Conservation (phyloP, 495 filamentous ascomycete species). For the Penicillium paradoxum region DNA sequence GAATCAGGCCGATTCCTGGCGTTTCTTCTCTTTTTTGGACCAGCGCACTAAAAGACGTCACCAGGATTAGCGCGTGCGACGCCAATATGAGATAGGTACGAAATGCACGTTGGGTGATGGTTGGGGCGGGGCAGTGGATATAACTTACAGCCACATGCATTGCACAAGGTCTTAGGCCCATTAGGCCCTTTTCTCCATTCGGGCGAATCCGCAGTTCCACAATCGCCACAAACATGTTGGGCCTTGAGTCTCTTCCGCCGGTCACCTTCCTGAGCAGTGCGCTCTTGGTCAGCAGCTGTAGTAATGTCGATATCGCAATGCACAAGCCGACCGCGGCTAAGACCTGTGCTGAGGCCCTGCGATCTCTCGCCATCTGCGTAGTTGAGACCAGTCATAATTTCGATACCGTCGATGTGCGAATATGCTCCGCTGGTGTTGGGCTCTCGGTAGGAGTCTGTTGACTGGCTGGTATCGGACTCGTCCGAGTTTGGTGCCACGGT, state of each 20-base stretch:
- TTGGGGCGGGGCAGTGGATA: not conserved
- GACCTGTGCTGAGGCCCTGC: conserved; percentile 82
- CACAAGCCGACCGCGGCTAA: conserved; percentile 70
- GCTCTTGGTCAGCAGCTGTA: conserved; percentile 63
- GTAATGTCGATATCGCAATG: conserved; percentile 83
- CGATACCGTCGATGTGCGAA: conserved; percentile 80
- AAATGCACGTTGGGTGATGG: not conserved
- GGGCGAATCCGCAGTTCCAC: conserved; percentile 87
- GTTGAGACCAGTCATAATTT: conserved; percentile 85
- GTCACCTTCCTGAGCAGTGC: conserved; percentile 52
- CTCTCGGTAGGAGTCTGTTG: conserved; percentile 64
- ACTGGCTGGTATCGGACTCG: conserved; percentile 62
- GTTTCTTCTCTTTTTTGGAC: conserved; percentile 76
- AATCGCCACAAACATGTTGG: conserved; percentile 95
- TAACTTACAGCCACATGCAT: conserved; percentile 80
- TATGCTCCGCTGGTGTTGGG: conserved; percentile 70
- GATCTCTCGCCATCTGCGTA: conserved; percentile 88
- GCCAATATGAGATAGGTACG: not conserved
- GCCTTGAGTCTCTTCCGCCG: conserved; percentile 93
- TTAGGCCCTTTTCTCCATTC: conserved; percentile 96
- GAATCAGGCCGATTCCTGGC: conserved; percentile 26
- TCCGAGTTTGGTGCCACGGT: conserved; percentile 59
- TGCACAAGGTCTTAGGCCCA: conserved; percentile 94
- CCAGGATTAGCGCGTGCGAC: not conserved
- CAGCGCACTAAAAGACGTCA: conserved; percentile 48